Percentiles rank a stretch among this genome's conserved stretches.
These are phyloP conservation scores for Bocquillonia castaneifolia DNA, from an alignment of 441 rosid genomes.

Conservation along the genomic window DNA sequence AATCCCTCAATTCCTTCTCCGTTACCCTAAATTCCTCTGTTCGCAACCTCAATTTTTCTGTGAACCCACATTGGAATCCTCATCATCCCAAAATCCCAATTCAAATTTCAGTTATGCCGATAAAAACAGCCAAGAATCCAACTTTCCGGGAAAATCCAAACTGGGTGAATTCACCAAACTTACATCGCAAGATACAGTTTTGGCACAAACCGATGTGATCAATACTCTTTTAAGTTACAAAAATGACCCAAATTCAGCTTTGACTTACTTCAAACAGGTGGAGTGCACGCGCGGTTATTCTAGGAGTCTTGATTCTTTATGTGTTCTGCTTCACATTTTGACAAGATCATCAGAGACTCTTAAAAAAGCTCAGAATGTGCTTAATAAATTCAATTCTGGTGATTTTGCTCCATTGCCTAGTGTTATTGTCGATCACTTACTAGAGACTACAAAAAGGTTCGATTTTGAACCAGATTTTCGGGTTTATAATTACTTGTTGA, in stretches of 20 bases:
- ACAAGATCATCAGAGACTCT: constrained; percentile 26
- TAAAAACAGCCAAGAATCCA: background rate
- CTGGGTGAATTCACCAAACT: constrained; percentile 5
- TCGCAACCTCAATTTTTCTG: constrained; percentile 33
- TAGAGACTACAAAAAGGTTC: constrained; percentile 36
- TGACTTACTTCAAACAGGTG: constrained; percentile 33
- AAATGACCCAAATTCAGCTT: constrained; percentile 41
- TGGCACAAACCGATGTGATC: constrained; percentile 32
- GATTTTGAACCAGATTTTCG: constrained; percentile 30
- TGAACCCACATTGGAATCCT: constrained; percentile 14
- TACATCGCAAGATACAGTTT: constrained; percentile 5
- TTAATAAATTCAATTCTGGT: constrained; percentile 32
- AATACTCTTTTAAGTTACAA: constrained; percentile 38
- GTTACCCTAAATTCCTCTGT: constrained; percentile 33
- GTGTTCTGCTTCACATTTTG: constrained; percentile 55
- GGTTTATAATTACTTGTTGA: constrained; percentile 49
- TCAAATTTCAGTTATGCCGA: constrained; percentile 11
- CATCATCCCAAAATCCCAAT: constrained; percentile 22
- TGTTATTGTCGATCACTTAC: constrained; percentile 34
- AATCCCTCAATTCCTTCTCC: constrained; percentile 16
- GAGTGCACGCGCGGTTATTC: constrained; percentile 35
- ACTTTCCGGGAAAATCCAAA: constrained; percentile 1
- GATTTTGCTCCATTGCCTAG: constrained; percentile 34
- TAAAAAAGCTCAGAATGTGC: constrained; percentile 32
- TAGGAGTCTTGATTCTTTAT: constrained; percentile 37